Base-by-base conservation (phyloP, 495 filamentous ascomycete genomes). In the Penicillium antarcticum region DNA sequence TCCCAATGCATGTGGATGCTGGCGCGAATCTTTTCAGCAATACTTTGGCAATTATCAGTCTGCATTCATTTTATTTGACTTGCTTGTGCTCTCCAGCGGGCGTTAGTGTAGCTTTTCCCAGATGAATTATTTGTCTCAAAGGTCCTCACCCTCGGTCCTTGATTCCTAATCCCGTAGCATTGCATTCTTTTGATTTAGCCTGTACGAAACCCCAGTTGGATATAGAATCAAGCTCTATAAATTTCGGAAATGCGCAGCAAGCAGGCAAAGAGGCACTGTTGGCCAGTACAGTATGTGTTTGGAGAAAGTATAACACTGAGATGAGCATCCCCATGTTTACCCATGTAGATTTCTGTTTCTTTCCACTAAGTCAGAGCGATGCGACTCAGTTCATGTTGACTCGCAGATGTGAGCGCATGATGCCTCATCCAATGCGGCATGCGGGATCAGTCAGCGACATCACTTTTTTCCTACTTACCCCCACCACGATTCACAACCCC, bases 41-140 rank as follows among this genome's bases (percentile, higher is more conserved):
- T 48, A 40, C 50, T 55, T 50, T 45, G 47, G 32, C 45, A 47
- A 42, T 50, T 47, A 53, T 42, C 14, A 45, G 56, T 48, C 56
- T 52, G 53, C 53, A 51, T 42, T 53, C 42, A 48, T 54, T 4
- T 48, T 43, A 55, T 51, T 57, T 61, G 60, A 55, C 62, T 61
- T 54, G 51, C 41, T 59, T 48, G 34, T 68, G 66, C 60, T 60
- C 61, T 69, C 65, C 56, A 72, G 67, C 69, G 60, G 68, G 71
- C 61, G 67, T 75, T 73, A 61, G 65, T 66, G 57, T 55, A 58
- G 56, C 52, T 52, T 55, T 63, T 36, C 29, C 32, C 19, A 23
- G 26, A 32, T 49, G 46, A 17, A 26, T 47, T 36, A 13, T 21
- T 18, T 23, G n/a, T 29, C 37, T 24, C 13, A 17, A 45, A 16